These are phyloP conservation scores for Hericium rajendrae DNA, from an alignment of 768 basidiomycete genomes.

Conservation along the genomic window DNA sequence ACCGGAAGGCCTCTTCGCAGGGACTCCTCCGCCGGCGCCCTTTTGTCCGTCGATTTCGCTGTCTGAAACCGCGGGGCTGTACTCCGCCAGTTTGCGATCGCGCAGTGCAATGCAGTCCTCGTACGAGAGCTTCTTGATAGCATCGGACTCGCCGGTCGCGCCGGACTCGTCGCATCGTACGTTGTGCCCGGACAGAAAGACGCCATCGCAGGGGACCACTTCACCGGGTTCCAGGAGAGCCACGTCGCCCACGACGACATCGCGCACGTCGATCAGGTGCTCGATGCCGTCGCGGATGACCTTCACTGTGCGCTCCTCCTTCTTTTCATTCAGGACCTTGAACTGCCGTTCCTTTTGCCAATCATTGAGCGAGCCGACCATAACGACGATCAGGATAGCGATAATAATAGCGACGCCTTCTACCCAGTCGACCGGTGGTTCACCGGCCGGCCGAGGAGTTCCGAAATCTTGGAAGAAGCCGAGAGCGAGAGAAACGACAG, in stretches of 20 bases:
- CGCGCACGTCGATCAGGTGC: constrained; percentile 33
- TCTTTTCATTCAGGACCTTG: constrained; percentile 82
- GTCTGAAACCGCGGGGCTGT: neutral
- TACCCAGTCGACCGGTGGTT: constrained; percentile 92
- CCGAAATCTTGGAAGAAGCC: constrained; percentile 95
- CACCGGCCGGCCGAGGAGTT: constrained; percentile 39
- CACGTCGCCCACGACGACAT: constrained; percentile 91
- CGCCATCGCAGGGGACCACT: constrained; percentile 90
- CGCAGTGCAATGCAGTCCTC: constrained; percentile 56
- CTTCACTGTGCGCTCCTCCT: constrained; percentile 88
- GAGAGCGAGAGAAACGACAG: constrained; percentile 85
- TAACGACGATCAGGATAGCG: constrained; percentile 65
- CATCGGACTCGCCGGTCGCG: constrained; percentile 94
- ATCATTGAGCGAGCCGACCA: constrained; percentile 93
- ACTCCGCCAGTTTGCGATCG: constrained; percentile 16
- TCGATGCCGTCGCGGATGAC: constrained; percentile 31
- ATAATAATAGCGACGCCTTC: constrained; percentile 83
- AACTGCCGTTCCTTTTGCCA: constrained; percentile 99
- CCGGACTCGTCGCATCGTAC: constrained; percentile 94
- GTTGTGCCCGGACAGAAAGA: constrained; percentile 88
- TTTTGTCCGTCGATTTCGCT: constrained; percentile 17
- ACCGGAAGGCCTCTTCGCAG: constrained; percentile 10
- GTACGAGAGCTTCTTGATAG: constrained; percentile 81
- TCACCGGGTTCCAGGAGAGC: constrained; percentile 91
- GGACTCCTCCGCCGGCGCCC: constrained; percentile 20